Evolutionary conservation across 1,284 basidiomycete genomes (phyloP), one percentile per base, ranked within the genome.

Genomic region (Takashimella tepidaria): DNA sequence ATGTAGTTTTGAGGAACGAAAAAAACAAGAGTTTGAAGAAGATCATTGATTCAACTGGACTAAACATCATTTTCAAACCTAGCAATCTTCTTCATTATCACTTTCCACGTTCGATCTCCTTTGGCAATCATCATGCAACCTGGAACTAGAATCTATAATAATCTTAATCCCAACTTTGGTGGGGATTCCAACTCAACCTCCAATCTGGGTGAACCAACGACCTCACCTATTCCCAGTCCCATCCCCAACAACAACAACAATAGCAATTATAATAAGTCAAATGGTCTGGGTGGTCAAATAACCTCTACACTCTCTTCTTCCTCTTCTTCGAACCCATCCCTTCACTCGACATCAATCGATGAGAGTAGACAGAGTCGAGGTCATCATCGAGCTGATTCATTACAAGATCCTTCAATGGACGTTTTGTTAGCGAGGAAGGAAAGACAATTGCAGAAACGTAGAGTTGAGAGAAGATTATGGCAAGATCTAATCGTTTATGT

Each of bases 41-140:
- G 5, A 10, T 11, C 20, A 3, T 12, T 21, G 19, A 11, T 19
- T 13, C 11, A 8, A 22, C 46, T 41, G 25, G 48, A 21, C 44
- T 50, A 21, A 25, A 4, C 26, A 43, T 22, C 27, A 12, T 50
- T 54, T 10, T 46, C 25, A 41, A 42, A 42, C 22, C 11, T 56
- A 76, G 74, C 75, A 22, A 57, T 77, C 27, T 74, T 76, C 63
- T 77, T 76, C 67, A 73, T 77, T 60, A 70, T 75, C 55, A 76
- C 75, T 10, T 77, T 76, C 62, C 75, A 77, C 56, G 69, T 77
- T 25, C 67, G 73, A 37, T 73, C 72, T 6, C 76, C 76, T 2
- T 61, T 76, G 4, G 69, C 75, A 8, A 77, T 77, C 57, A 70
- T 77, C 53, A 74, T 77, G 54, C 74, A 70, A 4, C 63, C 68